These are phyloP conservation scores for Angophora floribunda DNA, from an alignment of 345 rosid species.

Conservation along the genomic window DNA sequence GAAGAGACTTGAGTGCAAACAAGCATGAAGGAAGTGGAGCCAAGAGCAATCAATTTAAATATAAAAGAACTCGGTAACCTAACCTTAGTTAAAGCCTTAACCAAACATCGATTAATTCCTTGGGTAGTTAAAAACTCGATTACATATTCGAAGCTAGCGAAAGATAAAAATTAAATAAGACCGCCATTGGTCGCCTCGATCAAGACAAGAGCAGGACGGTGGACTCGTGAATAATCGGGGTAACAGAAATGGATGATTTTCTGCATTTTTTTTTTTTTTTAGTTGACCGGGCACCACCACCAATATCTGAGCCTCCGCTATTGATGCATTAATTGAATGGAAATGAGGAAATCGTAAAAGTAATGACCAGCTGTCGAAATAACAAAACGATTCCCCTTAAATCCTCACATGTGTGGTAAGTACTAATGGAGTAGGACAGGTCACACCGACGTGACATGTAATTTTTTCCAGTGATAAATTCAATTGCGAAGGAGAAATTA, in stretches of 20 bases:
- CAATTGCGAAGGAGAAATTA: no score
- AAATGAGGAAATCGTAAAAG: no score
- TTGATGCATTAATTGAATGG: neutral
- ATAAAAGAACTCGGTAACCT: neutral
- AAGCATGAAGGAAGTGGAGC: neutral
- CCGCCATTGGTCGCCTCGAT: accelerated
- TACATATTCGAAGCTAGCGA: accelerated
- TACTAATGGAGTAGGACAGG: no score
- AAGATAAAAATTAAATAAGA: no score
- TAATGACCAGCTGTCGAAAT: neutral
- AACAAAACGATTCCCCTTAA: neutral
- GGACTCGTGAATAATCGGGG: neutral
- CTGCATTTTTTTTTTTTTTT: neutral
- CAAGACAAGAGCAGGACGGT: accelerated
- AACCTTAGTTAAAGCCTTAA: no score
- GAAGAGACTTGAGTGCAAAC: accelerated
- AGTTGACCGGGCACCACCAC: neutral
- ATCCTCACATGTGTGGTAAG: neutral
- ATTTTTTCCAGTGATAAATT: no score
- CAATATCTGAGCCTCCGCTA: accelerated
- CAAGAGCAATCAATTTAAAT: neutral
- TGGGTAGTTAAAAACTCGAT: no score
- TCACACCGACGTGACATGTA: no score
- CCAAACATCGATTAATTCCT: accelerated
- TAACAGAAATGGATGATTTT: neutral